These are phyloP conservation scores for Eutrema japonicum DNA, from an alignment of 345 rosid genomes.

Conservation along the genomic window DNA sequence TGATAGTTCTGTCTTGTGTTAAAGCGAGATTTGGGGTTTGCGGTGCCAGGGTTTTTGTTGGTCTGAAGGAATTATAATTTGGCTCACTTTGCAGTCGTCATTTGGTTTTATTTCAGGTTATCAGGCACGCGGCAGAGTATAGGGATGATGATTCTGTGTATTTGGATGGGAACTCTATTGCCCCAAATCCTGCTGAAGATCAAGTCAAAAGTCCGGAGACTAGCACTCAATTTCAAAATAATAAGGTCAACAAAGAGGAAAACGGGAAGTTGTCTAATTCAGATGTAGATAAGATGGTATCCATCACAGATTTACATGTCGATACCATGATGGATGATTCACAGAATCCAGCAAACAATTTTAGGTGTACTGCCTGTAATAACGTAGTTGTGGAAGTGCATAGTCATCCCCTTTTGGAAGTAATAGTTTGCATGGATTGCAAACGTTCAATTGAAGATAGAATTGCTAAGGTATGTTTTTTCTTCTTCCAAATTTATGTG, in stretches of 20 bases:
- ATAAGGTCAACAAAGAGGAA: slow-evolving; percentile 33
- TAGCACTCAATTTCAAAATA: slow-evolving; percentile 41
- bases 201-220: slow-evolving; percentile 37
- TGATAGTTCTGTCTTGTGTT: slow-evolving; percentile 29
- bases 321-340: slow-evolving; percentile 47
- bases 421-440: slow-evolving; percentile 87
- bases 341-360: slow-evolving; percentile 45
- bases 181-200: slow-evolving; percentile 32
- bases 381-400: slow-evolving; percentile 67
- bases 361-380: slow-evolving; percentile 81
- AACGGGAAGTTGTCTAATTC: slow-evolving; percentile 51
- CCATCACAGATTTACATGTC: slow-evolving; percentile 50
- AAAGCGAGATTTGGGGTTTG: slow-evolving; percentile 16
- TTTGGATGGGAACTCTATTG: slow-evolving; percentile 37
- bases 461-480: slow-evolving; percentile 67
- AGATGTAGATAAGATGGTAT: slow-evolving; percentile 53
- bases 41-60: slow-evolving; percentile 18
- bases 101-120: slow-evolving; percentile 42
- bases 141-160: slow-evolving; percentile 39
- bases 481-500: slow-evolving; percentile 14
- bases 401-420: slow-evolving; percentile 80
- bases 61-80: slow-evolving; percentile 21
- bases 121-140: slow-evolving; percentile 44
- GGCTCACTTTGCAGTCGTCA: slow-evolving; percentile 35
- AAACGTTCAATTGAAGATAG: slow-evolving; percentile 68